Evolutionary conservation across 352 stramenopile species (phyloP).

Genomic region (Phytopythium ostracodes): DNA sequence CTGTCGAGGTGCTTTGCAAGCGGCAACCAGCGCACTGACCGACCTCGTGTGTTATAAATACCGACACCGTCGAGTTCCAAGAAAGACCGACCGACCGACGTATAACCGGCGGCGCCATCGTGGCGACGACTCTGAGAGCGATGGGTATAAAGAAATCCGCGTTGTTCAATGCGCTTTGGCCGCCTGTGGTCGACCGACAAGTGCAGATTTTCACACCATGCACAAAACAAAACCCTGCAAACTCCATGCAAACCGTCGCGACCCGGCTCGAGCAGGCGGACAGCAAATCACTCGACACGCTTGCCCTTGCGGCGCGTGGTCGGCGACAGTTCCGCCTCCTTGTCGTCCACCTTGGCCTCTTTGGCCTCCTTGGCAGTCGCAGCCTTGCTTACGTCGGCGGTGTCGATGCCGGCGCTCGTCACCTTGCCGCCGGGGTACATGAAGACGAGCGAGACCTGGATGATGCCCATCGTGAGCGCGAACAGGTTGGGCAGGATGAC

Average conservation of each 20-base stretch:
- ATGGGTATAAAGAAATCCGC: background rate
- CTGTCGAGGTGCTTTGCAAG: no score
- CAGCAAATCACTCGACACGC: background rate
- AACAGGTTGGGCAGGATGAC: constrained; percentile 74
- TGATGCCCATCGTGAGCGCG: constrained; percentile 58
- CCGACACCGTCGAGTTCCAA: background rate
- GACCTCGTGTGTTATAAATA: background rate
- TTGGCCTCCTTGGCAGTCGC: constrained; percentile 12
- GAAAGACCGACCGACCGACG: no score
- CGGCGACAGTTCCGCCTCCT: constrained; percentile 1
- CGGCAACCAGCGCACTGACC: no score
- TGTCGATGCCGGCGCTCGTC: constrained; percentile 1
- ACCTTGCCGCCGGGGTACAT: constrained; percentile 42
- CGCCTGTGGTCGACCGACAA: background rate
- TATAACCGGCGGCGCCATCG: no score
- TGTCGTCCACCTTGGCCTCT: background rate
- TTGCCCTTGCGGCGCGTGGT: constrained; percentile 6
- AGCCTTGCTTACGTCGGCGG: constrained; percentile 18
- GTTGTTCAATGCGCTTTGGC: background rate
- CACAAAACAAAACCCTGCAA: background rate
- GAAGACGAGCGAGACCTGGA: constrained; percentile 66
- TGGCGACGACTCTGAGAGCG: no score
- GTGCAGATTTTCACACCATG: background rate
- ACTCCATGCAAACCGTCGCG: background rate
- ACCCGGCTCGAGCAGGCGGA: background rate